These are phyloP conservation scores for Leptographium lundbergii DNA, from an alignment of 2,329 filamentous ascomycete genomes.

Conservation along the genomic window DNA sequence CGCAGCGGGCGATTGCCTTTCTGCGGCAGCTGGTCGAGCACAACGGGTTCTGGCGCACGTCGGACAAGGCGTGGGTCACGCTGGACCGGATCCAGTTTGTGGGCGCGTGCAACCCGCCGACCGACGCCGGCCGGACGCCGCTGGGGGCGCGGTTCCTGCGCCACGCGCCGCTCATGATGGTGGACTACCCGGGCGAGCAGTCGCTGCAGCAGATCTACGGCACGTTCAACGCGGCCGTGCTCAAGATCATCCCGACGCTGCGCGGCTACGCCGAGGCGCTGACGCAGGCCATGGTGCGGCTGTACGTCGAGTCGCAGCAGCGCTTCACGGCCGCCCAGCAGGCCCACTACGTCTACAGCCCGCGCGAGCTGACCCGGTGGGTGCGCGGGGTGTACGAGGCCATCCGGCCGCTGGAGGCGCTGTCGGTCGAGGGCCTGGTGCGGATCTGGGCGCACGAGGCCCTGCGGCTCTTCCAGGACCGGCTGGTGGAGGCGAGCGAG, in stretches of 20 bases:
- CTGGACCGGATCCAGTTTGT: slow-evolving; percentile 98
- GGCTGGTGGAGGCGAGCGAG: slow-evolving; percentile 88
- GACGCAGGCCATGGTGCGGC: slow-evolving; percentile 93
- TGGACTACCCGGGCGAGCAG: slow-evolving; percentile 92
- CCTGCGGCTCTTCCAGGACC: slow-evolving; percentile 89
- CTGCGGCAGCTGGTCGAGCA: slow-evolving; percentile 94
- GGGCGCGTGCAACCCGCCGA: slow-evolving; percentile 95
- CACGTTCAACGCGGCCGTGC: slow-evolving; percentile 89
- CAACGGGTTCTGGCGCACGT: slow-evolving; percentile 97
- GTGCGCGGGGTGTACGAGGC: slow-evolving; percentile 96
- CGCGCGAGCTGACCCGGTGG: slow-evolving; percentile 95
- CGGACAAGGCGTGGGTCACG: slow-evolving; percentile 95
- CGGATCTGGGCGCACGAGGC: slow-evolving; percentile 98
- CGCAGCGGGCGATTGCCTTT: slow-evolving; percentile 95
- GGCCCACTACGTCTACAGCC: slow-evolving; percentile 98
- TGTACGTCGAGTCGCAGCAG: slow-evolving; percentile 90
- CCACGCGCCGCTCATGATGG: slow-evolving; percentile 98
- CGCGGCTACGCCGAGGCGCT: slow-evolving; percentile 89
- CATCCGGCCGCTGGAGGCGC: slow-evolving; percentile 76
- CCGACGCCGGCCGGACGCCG: slow-evolving; percentile 89
- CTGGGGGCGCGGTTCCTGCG: slow-evolving; percentile 88
- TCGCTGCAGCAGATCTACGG: slow-evolving; percentile 97
- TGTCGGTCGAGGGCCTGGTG: slow-evolving; percentile 82
- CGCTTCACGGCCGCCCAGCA: slow-evolving; percentile 94
- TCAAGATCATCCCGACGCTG: slow-evolving; percentile 93